Conservation (phyloP, 352 stramenopile genomes). For the Salisapilia sapeloensis region DNA sequence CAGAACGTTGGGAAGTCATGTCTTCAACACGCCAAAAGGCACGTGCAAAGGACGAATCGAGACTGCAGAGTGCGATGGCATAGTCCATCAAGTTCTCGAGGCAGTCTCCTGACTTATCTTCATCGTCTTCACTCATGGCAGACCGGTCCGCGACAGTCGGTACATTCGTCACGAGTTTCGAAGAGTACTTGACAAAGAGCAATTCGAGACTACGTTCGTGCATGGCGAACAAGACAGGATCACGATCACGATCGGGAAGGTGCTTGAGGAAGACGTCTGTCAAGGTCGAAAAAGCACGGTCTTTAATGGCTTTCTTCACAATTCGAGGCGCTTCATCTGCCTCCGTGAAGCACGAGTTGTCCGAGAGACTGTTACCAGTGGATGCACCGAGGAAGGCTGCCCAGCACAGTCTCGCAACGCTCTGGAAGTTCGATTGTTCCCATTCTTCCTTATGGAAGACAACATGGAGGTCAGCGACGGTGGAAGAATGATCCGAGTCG, state of each 20-base stretch:
- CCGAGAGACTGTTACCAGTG: slow-evolving; percentile 11
- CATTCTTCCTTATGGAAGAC: slow-evolving; percentile 46
- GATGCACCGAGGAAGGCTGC: slow-evolving; percentile 31
- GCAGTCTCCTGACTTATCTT: slow-evolving; percentile 39
- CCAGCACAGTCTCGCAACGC: slow-evolving; percentile 62
- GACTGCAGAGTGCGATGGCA: slow-evolving; percentile 35
- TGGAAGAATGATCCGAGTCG: slow-evolving; percentile 19
- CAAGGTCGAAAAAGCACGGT: slow-evolving; percentile 46
- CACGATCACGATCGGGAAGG: slow-evolving; percentile 48
- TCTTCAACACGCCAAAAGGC: slow-evolving; percentile 44
- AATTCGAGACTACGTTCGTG: slow-evolving; percentile 56
- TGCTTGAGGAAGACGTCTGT: slow-evolving; percentile 63
- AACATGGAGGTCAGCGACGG: slow-evolving; percentile 38
- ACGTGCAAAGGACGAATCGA: slow-evolving; percentile 31
- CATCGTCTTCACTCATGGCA: slow-evolving; percentile 26
- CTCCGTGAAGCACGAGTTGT: slow-evolving; percentile 31
- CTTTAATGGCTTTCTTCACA: slow-evolving; percentile 57
- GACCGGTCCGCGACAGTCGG: slow-evolving; percentile 54
- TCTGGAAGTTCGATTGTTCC: slow-evolving; percentile 52
- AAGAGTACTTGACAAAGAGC: slow-evolving; percentile 52
- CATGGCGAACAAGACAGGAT: slow-evolving; percentile 47
- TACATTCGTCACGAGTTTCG: slow-evolving; percentile 64
- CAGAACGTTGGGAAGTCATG: slow-evolving; percentile 2
- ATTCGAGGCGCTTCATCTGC: slow-evolving; percentile 22
- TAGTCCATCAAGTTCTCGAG: slow-evolving; percentile 68